Conservation (phyloP, 2,329 filamentous ascomycete species). For the Pyrenochaeta sp. region DNA sequence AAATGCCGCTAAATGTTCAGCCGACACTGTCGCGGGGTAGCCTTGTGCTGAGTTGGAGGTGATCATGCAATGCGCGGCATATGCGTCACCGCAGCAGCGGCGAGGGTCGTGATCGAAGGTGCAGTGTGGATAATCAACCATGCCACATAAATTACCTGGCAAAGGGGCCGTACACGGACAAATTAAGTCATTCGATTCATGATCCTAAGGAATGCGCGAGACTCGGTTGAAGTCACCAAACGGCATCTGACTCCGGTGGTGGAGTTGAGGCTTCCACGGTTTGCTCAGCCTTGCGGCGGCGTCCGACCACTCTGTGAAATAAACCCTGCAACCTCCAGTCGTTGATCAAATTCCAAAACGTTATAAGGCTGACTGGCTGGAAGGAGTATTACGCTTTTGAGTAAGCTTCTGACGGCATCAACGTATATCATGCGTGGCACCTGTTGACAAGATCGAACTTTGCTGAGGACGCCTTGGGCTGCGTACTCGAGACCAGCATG, state of each 20-base stretch:
- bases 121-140: slow-evolving; percentile 26
- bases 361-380: slow-evolving; percentile 43
- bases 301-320: slow-evolving; percentile 6
- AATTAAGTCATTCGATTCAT: slow-evolving; percentile 2
- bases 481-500: slow-evolving; percentile 11
- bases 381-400: slow-evolving; percentile 21
- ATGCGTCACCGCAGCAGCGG: slow-evolving; percentile 39
- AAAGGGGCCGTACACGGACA: slow-evolving; percentile 6
- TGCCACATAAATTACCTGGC: slow-evolving; percentile 17
- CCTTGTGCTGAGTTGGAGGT: slow-evolving; percentile 19
- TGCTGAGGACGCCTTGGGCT: slow-evolving; percentile 20
- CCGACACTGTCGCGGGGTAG: slow-evolving; percentile 23
- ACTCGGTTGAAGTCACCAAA: slow-evolving; percentile 11
- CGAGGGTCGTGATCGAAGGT: slow-evolving; percentile 33
- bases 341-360: slow-evolving; percentile 23
- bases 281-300: slow-evolving; percentile 31
- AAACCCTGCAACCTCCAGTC: slow-evolving; percentile 43
- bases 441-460: slow-evolving; percentile 9
- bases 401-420: slow-evolving; percentile 23
- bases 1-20: slow-evolving; percentile 33
- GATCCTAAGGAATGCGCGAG: background rate
- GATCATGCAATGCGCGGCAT: slow-evolving; percentile 38
- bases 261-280: slow-evolving; percentile 13
- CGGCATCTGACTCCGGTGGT: slow-evolving; percentile 17
- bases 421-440: slow-evolving; percentile 20